Evolutionary conservation across 2,329 filamentous ascomycete genomes (phyloP).

Genomic region (Ceratocystis lukuohia): DNA sequence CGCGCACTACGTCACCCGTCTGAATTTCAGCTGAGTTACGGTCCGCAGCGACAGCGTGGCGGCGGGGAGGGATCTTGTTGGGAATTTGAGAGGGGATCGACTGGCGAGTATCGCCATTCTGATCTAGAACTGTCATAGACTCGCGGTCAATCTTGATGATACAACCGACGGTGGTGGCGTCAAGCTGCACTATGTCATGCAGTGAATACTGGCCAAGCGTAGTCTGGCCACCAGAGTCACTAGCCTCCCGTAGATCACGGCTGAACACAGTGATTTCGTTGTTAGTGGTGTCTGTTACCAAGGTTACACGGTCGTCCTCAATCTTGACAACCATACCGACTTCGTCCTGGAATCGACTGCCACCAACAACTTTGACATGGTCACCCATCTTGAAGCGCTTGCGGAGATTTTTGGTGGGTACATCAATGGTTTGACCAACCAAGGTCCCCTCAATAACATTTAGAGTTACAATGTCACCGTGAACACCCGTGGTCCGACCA

Average conservation of each 20-base stretch:
- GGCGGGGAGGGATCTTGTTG: conserved; percentile 72
- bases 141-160: conserved; percentile 93
- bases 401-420: conserved; percentile 78
- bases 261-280: conserved; percentile 95
- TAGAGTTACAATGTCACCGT: conserved; percentile 84
- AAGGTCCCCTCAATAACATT: conserved; percentile 72
- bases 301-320: conserved; percentile 77
- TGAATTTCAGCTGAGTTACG: conserved; percentile 87
- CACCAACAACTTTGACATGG: conserved; percentile 96
- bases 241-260: conserved; percentile 86
- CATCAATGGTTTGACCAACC: conserved; percentile 73
- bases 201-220: conserved; percentile 80
- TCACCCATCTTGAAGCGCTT: conserved; percentile 90
- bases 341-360: conserved; percentile 86
- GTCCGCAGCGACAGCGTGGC: conserved; percentile 79
- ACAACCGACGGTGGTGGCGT: conserved; percentile 81
- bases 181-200: conserved; percentile 86
- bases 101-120: conserved; percentile 69
- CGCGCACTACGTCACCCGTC: conserved; percentile 81
- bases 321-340: conserved; percentile 95
- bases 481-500: conserved; percentile 73
- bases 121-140: conserved; percentile 77
- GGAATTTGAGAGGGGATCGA: conserved; percentile 84
- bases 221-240: conserved; percentile 77
- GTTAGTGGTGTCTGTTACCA: conserved; percentile 85